Evolutionary conservation across 2,329 filamentous ascomycete species (phyloP), one percentile per base, ranked within the genome.

Genomic region (Diaporthe citrichinensis): DNA sequence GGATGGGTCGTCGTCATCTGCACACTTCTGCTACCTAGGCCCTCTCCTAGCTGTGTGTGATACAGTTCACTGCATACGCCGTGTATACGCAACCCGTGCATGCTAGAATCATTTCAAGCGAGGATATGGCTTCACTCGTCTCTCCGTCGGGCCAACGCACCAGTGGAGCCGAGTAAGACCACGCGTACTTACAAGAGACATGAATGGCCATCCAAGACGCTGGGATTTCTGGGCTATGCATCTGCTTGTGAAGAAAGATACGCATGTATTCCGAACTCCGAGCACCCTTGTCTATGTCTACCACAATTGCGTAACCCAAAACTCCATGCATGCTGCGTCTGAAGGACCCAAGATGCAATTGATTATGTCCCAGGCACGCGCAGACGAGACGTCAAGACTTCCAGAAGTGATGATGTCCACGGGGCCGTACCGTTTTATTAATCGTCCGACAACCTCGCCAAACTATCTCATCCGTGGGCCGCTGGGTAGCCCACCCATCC

Each of bases 381-480:
- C 49, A n/a, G 36, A 53, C 69, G 57, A 61, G 69, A 51, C 44
- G 36, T 61, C 57, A 61, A 72, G 57, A 44, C 69, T 59, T 28
- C 69, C 69, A 72, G 55, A 72, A 72, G 41, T 23, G 46, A 69
- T 69, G 65, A 69, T 69, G 49, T 69, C 65, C 65, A 55, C 62
- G 34, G 34, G 46, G 34, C 65, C 49, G 9, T n/a, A 55, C 34
- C n/a, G 9, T 69, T 23, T 20, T 3, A 55, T 69, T 55, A 41
- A 23, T 71, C 31, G 17, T 17, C 28, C 62, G 7, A 39, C 20
- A 34, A 14, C 46, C 9, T 58, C 41, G 14, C 55, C 67, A 15
- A 20, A 34, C 73, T 75, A 87, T 80, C 86, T 82, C 84, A 86
- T 87, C 72, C 86, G 78, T 20, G 82, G 83, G 3, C 80, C 81